Base-by-base conservation (phyloP, 345 rosid species). In the Dipteronia sinensis region DNA sequence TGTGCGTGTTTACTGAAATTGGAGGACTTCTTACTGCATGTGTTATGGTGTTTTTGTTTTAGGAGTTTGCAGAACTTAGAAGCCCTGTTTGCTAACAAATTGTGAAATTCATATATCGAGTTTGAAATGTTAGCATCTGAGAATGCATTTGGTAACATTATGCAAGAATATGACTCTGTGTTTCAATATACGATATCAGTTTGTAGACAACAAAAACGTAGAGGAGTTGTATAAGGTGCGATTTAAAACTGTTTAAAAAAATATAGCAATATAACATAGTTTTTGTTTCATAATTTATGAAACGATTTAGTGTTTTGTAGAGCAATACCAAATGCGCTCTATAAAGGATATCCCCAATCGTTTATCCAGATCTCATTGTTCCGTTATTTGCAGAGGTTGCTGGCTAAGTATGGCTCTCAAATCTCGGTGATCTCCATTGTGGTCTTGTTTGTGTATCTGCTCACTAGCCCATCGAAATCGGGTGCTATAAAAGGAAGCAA, bases 321-420 rank as follows among this genome's bases (percentile, higher is more conserved):
- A 19, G 67, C 15, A 25, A 74, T 64, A 29, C 29, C 2, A 1
- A 47, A 7, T 40, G 34, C 47, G 3, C 17, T 72, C 1, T 56
- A 34, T 34, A 22, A 27, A 17, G 55, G 2, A 29, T 34, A 34
- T 65, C 15, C 65, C 11, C 19, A 51, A 65, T 46, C 23, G 44
- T 79, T 34, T 15, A 38, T 40, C 63, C n/a, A 40, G 23, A 17
- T 77, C 38, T 47, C 66, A 7, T 1, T n/a, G 61, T 64, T 80
- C 0, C 20, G 4, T 56, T 56, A 6, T n/a, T 77, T 86, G 88
- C 98, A 97, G 99, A 94, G 91, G 84, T 64, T 93, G 84, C 77
- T 94, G 73, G 95, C 85, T 0, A 90, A 87, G 83, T 94, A 94
- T 65, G 98, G 98, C 56, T 85, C 98, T n/a, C 90, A 91, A 64